Base-by-base conservation (phyloP, 2,329 filamentous ascomycete genomes). In the Trichoderma citrinoviride region DNA sequence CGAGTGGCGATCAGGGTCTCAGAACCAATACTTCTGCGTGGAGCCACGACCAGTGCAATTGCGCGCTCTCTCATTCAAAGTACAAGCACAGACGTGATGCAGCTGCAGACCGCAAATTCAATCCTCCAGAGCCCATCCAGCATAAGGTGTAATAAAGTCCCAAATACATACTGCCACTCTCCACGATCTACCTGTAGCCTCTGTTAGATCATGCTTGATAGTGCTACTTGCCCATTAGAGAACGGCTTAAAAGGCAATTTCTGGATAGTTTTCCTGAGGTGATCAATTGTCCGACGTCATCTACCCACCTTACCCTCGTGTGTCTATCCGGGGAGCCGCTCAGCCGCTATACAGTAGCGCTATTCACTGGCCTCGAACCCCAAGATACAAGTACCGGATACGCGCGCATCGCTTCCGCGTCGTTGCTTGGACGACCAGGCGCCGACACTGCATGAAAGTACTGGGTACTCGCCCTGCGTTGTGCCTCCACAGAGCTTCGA, bases 21-120 rank as follows among this genome's bases (percentile, higher is more conserved):
- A 3, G n/a, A 29, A 50, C 47, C 47, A 50, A 50, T 50, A 14
- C 27, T 29, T 29, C 4, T 7, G 15, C 17, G 27, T 29, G 47
- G 23, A 17, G 8, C 47, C 47, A 50, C 25, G 21, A 27, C 27
- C n/a, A 29, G 10, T 52, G 27, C 49, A 52, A 4, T 37, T 37
- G 33, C 33, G 33, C 33, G 33, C 12, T 37, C 10, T 14, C 10
- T 37, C 10, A 37, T 14, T 37, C 33, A 37, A 14, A 37, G 33
- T 4, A 14, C 12, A 37, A 37, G 33, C 5, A 14, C 12, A 14
- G 33, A 37, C 14, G 12, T 5, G 33, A 37, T 52, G 49, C 55
- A n/a, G 55, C 55, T n/a, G 25, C 55, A 58, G 41, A 33, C 55
- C 43, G 55, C 41, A 58, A 47, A 37, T 58, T 23, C 41, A 47